Evolutionary conservation across 768 basidiomycete species (phyloP).

Genomic region (Lentinula aciculospora): DNA sequence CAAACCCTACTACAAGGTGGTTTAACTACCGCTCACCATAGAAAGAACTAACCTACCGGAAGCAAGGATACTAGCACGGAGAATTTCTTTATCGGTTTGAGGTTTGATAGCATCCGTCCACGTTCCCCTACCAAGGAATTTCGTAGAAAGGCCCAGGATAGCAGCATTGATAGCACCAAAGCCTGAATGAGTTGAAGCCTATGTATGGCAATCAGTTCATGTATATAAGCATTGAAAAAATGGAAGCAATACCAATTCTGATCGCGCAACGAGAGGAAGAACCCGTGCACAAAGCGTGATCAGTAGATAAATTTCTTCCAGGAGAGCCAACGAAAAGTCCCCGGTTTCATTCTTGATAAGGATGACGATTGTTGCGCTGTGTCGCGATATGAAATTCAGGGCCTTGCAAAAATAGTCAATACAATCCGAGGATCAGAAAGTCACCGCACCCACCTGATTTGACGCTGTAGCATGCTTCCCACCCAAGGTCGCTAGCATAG

Average conservation of each 20-base stretch:
- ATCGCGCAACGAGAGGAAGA: slow-evolving; percentile 64
- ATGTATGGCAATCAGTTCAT: background rate
- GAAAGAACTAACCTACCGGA: slow-evolving; percentile 38
- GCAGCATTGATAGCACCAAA: slow-evolving; percentile 85
- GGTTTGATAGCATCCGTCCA: slow-evolving; percentile 57
- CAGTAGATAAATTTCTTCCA: slow-evolving; percentile 80
- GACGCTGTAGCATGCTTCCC: slow-evolving; percentile 58
- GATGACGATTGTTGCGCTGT: slow-evolving; percentile 79
- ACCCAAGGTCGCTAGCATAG: slow-evolving; percentile 74
- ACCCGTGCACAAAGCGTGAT: slow-evolving; percentile 66
- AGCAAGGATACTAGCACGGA: slow-evolving; percentile 45
- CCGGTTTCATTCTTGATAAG: slow-evolving; percentile 73
- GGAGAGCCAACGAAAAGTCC: slow-evolving; percentile 51
- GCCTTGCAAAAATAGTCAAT: slow-evolving; percentile 36
- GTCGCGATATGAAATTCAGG: slow-evolving; percentile 73
- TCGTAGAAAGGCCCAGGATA: slow-evolving; percentile 68
- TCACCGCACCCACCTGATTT: slow-evolving; percentile 49
- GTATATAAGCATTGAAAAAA: slow-evolving; percentile 4
- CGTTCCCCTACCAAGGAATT: slow-evolving; percentile 54
- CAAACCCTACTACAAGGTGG: slow-evolving; percentile 34
- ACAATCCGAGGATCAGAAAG: background rate
- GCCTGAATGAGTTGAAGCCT: slow-evolving; percentile 64
- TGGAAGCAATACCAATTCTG: slow-evolving; percentile 61
- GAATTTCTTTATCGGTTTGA: slow-evolving; percentile 60
- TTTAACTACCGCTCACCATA: background rate